Conservation (phyloP, 371 early-diverging fungal genomes). For the Mucor circinelloides region DNA sequence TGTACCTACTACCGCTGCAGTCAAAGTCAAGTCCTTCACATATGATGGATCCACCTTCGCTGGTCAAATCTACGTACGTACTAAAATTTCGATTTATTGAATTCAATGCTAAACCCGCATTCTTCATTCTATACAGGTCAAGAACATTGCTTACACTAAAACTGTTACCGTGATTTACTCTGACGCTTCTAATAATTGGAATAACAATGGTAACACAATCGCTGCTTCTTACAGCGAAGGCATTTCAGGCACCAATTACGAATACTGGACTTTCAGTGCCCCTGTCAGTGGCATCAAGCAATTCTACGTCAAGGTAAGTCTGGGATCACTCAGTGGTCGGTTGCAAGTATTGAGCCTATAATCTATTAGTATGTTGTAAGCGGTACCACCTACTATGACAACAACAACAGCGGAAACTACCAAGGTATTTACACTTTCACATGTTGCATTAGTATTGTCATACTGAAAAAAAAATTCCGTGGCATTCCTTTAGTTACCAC, state of each 20-base stretch:
- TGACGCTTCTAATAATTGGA: slow-evolving; percentile 34
- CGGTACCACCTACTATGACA: slow-evolving; percentile 45
- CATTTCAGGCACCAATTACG: slow-evolving; percentile 36
- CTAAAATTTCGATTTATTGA: neutral
- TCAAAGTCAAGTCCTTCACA: slow-evolving; percentile 24
- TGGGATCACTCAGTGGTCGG: neutral
- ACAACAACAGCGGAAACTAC: slow-evolving; percentile 24
- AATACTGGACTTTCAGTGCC: slow-evolving; percentile 41
- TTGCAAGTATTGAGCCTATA: neutral
- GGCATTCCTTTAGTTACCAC: neutral
- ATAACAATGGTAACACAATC: slow-evolving; percentile 18
- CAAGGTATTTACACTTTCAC: slow-evolving; percentile 3
- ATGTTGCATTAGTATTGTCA: neutral
- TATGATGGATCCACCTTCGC: slow-evolving; percentile 23
- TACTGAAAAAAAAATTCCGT: neutral
- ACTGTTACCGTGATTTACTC: slow-evolving; percentile 36
- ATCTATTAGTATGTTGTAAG: slow-evolving; percentile 32
- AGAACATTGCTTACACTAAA: slow-evolving; percentile 45
- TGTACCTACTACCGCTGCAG: slow-evolving; percentile 17
- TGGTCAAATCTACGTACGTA: slow-evolving; percentile 35
- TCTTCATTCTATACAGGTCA: slow-evolving; percentile 14
- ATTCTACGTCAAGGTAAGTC: slow-evolving; percentile 37
- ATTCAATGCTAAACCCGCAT: neutral
- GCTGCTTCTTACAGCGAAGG: slow-evolving; percentile 20
- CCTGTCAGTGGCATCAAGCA: slow-evolving; percentile 37